Conservation (phyloP, 768 basidiomycete genomes). For the Flagelloscypha sp. region DNA sequence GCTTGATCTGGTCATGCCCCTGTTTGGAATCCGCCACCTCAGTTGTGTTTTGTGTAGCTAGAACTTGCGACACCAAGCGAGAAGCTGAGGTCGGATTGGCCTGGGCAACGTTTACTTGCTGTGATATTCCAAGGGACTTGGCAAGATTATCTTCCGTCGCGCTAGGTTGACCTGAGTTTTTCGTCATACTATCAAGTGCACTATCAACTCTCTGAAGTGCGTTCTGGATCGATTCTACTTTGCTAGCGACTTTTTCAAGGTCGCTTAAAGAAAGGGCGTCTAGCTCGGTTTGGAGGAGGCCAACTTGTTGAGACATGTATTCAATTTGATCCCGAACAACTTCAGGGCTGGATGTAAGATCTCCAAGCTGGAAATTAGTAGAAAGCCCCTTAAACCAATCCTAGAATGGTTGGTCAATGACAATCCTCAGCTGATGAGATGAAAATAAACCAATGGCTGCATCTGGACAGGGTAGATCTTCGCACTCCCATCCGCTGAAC, state of each 20-base stretch:
- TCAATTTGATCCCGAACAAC: slow-evolving; percentile 17
- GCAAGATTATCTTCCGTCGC: too few species aligned
- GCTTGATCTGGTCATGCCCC: slow-evolving; percentile 10
- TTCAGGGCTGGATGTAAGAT: slow-evolving; percentile 18
- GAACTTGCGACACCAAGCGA: slow-evolving; percentile 11
- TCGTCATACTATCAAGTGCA: too few species aligned
- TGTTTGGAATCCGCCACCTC: slow-evolving; percentile 14
- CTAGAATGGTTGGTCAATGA: too few species aligned
- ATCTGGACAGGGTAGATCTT: slow-evolving; percentile 20
- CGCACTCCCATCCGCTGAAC: slow-evolving; percentile 18
- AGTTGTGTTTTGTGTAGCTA: slow-evolving; percentile 11
- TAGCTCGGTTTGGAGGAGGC: slow-evolving; percentile 16
- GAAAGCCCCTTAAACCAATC: slow-evolving; percentile 21
- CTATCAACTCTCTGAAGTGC: too few species aligned
- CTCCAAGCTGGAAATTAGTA: slow-evolving; percentile 20
- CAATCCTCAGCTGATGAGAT: too few species aligned
- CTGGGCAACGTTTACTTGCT: too few species aligned
- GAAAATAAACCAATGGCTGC: slow-evolving; percentile 17
- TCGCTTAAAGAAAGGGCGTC: too few species aligned
- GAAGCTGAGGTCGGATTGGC: too few species aligned
- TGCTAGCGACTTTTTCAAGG: too few species aligned
- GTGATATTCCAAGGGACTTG: too few species aligned
- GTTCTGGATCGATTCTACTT: too few species aligned
- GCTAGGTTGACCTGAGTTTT: too few species aligned
- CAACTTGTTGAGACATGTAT: slow-evolving; percentile 16